Conservation (phyloP, 768 basidiomycete genomes). For the Coprinellus aureogranulatus region DNA sequence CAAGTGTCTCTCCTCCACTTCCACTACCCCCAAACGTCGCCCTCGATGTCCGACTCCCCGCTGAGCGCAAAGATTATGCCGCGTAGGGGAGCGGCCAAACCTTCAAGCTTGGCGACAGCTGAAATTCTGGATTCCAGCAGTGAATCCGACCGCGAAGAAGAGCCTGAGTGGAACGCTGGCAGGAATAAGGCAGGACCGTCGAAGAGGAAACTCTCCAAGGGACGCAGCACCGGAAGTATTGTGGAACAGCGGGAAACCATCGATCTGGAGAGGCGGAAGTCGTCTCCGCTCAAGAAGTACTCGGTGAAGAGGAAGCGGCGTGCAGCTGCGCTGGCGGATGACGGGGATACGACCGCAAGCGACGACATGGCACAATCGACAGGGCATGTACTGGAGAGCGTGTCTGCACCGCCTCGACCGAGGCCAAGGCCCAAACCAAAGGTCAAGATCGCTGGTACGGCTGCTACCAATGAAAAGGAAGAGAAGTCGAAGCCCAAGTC, state of each 20-base stretch:
- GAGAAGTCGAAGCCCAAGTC: background rate
- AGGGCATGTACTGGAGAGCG: background rate
- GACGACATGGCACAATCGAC: background rate
- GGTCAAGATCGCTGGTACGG: background rate
- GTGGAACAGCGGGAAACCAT: background rate
- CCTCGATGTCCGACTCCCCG: background rate
- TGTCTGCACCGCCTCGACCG: background rate
- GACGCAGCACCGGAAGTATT: background rate
- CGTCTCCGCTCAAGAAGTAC: background rate
- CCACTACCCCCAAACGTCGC: background rate
- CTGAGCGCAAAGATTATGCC: background rate
- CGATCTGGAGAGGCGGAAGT: background rate
- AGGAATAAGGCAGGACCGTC: background rate
- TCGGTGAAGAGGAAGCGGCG: slow-evolving; percentile 1
- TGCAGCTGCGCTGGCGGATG: background rate
- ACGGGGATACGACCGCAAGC: background rate
- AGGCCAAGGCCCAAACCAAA: background rate
- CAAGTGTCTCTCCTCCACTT: background rate
- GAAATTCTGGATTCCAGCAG: background rate
- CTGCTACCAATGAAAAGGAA: no score
- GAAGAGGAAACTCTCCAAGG: background rate
- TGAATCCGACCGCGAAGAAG: background rate
- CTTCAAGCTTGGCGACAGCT: background rate
- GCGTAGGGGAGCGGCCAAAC: background rate
- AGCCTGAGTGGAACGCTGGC: background rate